phyloP scores from a whole-genome alignment of 106 monocot genomes.

The Allium fistulosum region DNA sequence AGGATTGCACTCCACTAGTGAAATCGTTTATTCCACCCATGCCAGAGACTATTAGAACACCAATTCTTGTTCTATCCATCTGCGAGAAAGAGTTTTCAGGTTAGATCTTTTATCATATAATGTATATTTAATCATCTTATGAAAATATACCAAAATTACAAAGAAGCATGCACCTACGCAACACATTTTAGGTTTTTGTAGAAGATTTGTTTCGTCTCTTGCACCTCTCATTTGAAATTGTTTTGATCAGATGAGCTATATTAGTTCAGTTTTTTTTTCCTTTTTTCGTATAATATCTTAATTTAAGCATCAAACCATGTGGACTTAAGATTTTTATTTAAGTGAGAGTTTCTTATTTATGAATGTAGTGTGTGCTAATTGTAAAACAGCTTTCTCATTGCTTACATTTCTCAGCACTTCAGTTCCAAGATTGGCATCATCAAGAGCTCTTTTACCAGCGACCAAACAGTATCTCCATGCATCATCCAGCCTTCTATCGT shows the following conservation, averaged over 20 bases:
- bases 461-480: conserved; percentile 63
- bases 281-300: too few relatives aligned
- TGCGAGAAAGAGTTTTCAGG: neutral
- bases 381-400: neutral
- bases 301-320: too few relatives aligned
- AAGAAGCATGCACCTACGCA: too few relatives aligned
- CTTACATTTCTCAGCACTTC: conserved; percentile 9
- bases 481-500: conserved; percentile 64
- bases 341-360: too few relatives aligned
- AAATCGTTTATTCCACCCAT: conserved; percentile 33
- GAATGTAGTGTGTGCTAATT: too few relatives aligned
- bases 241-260: too few relatives aligned
- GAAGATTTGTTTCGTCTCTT: too few relatives aligned
- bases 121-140: neutral
- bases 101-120: neutral
- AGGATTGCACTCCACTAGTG: conserved; percentile 18
- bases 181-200: too few relatives aligned
- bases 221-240: too few relatives aligned
- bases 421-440: conserved; percentile 41
- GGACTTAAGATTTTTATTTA: too few relatives aligned
- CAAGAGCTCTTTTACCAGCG: conserved; percentile 67
- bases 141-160: neutral
- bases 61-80: conserved; percentile 29
- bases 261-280: too few relatives aligned
- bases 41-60: conserved; percentile 39